A percentile compares a stretch with the other conserved stretches of the same genome.
Conservation (phyloP, 2,329 filamentous ascomycete genomes). For the Aspergillus neoniger region DNA sequence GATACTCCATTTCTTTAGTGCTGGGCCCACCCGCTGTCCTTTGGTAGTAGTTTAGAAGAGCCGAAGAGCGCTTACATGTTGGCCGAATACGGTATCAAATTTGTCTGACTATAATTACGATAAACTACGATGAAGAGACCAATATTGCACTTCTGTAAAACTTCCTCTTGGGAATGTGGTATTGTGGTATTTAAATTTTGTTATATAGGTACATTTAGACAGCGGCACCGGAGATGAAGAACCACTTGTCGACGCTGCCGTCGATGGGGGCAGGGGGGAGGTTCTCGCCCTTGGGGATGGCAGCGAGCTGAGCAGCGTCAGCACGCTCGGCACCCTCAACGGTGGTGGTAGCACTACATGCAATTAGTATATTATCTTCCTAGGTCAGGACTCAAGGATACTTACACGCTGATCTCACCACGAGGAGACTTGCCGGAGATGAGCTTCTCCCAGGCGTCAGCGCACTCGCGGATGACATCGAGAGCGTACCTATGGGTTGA, state of each 20-base stretch:
- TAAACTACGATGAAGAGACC: not conserved
- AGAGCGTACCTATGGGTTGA: constrained; percentile 70
- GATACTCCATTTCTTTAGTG: not conserved
- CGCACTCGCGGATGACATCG: constrained; percentile 93
- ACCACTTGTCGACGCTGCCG: constrained; percentile 99
- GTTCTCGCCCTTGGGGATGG: constrained; percentile 78
- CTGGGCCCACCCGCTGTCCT: not conserved
- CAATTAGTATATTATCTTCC: not conserved
- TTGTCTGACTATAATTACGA: not conserved
- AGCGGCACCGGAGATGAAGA: constrained; percentile 99
- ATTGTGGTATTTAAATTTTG: constrained; percentile 34
- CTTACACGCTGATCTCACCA: constrained; percentile 80
- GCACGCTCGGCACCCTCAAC: constrained; percentile 71
- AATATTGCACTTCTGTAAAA: not conserved
- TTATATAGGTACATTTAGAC: constrained; percentile 55
- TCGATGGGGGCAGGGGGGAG: constrained; percentile 86
- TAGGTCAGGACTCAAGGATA: constrained; percentile 25
- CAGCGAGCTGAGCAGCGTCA: constrained; percentile 68
- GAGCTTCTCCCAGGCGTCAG: constrained; percentile 95
- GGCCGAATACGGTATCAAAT: too few relatives aligned
- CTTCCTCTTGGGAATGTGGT: constrained; percentile 13
- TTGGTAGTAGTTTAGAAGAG: too few relatives aligned
- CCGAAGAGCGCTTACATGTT: not conserved
- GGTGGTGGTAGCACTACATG: constrained; percentile 72
- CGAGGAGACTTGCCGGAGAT: constrained; percentile 83